Conservation (phyloP, 2,329 filamentous ascomycete genomes). For the Ophiocordyceps polyrhachis-furcata region DNA sequence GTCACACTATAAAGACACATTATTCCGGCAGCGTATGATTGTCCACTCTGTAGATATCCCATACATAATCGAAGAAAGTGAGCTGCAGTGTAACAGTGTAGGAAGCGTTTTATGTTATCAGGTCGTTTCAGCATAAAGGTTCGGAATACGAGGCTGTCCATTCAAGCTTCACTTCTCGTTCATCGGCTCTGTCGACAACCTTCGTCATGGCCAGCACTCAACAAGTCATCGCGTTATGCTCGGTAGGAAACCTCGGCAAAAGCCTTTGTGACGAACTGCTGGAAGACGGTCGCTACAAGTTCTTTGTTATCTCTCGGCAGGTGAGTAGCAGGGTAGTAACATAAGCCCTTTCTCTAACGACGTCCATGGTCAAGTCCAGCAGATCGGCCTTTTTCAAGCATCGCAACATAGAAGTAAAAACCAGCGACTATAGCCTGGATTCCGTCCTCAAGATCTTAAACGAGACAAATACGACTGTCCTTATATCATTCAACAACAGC, state of each 20-base stretch:
- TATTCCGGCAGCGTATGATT: no score
- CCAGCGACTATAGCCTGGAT: background rate
- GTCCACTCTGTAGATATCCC: no score
- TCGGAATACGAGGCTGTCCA: no score
- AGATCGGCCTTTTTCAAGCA: background rate
- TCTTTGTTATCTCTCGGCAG: constrained; percentile 1
- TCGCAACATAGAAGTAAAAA: background rate
- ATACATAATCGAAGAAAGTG: no score
- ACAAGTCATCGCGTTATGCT: background rate
- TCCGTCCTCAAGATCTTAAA: background rate
- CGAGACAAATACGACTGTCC: background rate
- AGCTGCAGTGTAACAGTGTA: no score
- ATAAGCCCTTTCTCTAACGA: background rate
- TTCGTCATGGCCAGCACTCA: background rate
- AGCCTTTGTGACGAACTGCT: background rate
- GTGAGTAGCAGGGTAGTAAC: background rate
- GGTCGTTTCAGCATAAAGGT: no score
- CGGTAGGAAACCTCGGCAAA: background rate
- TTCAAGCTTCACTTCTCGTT: background rate
- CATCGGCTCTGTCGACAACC: background rate
- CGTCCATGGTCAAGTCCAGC: background rate
- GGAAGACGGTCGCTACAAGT: background rate
- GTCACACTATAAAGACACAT: no score
- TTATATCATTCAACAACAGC: background rate
- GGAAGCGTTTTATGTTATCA: no score